Conservation (phyloP, 2,329 filamentous ascomycete genomes). For the Clarireedia paspali region DNA sequence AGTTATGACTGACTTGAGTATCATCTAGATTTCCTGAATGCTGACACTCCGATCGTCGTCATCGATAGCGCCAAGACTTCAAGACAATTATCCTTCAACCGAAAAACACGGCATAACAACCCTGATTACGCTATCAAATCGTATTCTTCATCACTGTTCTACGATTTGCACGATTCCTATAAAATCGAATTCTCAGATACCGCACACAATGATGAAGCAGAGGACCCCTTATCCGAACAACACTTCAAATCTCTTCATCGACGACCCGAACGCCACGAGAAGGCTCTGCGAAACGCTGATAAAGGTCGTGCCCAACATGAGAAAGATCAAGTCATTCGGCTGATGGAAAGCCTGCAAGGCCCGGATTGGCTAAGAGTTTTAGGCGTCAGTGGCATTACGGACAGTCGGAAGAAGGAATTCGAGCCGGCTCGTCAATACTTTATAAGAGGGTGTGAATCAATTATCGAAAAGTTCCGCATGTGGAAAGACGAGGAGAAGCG, state of each 20-base stretch:
- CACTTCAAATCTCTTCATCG: conserved; percentile 48
- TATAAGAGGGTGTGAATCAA: conserved; percentile 69
- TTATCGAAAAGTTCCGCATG: conserved; percentile 78
- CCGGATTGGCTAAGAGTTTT: conserved; percentile 91
- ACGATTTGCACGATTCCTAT: conserved; percentile 48
- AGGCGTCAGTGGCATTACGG: conserved; percentile 74
- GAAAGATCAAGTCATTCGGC: conserved; percentile 54
- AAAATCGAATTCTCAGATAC: conserved; percentile 48
- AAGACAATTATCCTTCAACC: conserved; percentile 19
- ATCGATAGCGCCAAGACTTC: conserved; percentile 42
- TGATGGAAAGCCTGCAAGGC: conserved; percentile 76
- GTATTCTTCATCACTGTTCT: conserved; percentile 49
- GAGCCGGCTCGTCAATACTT: conserved; percentile 82
- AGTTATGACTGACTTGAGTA: conserved; percentile 14
- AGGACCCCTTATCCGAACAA: conserved; percentile 50
- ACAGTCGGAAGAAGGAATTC: conserved; percentile 77
- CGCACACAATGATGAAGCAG: conserved; percentile 27
- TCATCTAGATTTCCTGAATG: conserved; percentile 58
- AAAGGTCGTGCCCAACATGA: conserved; percentile 60
- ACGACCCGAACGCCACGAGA: conserved; percentile 52
- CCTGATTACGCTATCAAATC: conserved; percentile 38
- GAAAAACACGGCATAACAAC: conserved; percentile 1
- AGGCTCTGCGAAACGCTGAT: conserved; percentile 55
- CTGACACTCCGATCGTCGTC: conserved; percentile 67
- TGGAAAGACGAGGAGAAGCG: conserved; percentile 91